Percentiles rank a stretch among this genome's conserved stretches.
phyloP scores from a whole-genome alignment of 2,329 filamentous ascomycete species.

The Pseudogymnoascus destructans region DNA sequence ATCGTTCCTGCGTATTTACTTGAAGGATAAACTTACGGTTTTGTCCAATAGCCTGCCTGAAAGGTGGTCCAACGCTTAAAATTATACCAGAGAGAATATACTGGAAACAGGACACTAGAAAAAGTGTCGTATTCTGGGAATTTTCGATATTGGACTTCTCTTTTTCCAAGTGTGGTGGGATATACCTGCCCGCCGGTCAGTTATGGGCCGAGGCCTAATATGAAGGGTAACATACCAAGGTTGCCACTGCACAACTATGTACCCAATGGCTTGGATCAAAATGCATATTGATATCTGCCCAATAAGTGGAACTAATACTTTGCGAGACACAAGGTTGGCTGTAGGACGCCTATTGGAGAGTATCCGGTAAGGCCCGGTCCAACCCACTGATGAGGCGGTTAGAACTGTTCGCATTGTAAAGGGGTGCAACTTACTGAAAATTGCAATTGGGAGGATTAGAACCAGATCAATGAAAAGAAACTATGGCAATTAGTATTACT shows the following conservation, averaged over 20 bases:
- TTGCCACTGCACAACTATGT: slow-evolving; percentile 61
- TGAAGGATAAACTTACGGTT: slow-evolving; percentile 50
- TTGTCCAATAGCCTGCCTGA: slow-evolving; percentile 63
- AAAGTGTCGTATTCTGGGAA: slow-evolving; percentile 85
- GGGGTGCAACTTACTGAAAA: slow-evolving; percentile 55
- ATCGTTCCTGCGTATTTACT: slow-evolving; percentile 6
- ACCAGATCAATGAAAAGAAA: slow-evolving; percentile 91
- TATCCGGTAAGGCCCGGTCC: slow-evolving; percentile 70
- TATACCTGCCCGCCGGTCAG: slow-evolving; percentile 42
- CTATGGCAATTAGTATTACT: slow-evolving; percentile 24
- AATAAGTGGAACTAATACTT: slow-evolving; percentile 77
- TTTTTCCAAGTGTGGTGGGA: slow-evolving; percentile 62
- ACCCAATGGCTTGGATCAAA: slow-evolving; percentile 60
- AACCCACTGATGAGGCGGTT: slow-evolving; percentile 53
- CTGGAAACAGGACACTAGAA: slow-evolving; percentile 83
- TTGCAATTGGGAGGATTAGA: slow-evolving; percentile 87
- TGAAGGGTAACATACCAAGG: slow-evolving; percentile 46
- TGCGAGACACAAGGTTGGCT: slow-evolving; percentile 80
- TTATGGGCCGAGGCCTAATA: background rate
- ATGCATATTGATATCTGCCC: slow-evolving; percentile 81
- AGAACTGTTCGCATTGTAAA: background rate
- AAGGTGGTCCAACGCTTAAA: slow-evolving; percentile 81
- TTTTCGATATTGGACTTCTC: slow-evolving; percentile 79
- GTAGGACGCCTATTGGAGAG: slow-evolving; percentile 79
- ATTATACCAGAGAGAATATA: slow-evolving; percentile 87